Evolutionary conservation across 2,329 filamentous ascomycete species (phyloP), one percentile per base, ranked within the genome.

Genomic region (Fusarium mangiferae): DNA sequence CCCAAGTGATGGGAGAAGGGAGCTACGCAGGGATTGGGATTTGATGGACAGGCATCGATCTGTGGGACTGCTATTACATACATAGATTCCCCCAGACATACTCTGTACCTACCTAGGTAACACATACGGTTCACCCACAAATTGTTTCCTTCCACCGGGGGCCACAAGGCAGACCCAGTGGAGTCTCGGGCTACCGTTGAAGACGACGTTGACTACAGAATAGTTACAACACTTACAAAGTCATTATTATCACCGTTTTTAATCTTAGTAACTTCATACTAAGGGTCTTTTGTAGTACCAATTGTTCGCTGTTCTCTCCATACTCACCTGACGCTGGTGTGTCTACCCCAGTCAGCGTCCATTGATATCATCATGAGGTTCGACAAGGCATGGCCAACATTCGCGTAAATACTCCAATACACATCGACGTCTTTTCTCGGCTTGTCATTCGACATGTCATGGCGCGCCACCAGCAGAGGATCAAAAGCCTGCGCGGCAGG

Each of bases 81-180:
- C 33, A 30, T 33, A 28, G 45, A 26, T 60, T 55, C 44, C 72
- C 68, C 69, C 58, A 33, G 63, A 61, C 38, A 45, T 38, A n/a
- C n/a, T n/a, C n/a, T n/a, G n/a, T n/a, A n/a, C n/a, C n/a, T n/a
- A n/a, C n/a, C n/a, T n/a, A n/a, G n/a, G n/a, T n/a, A 20, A 15
- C 12, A 35, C 33, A 5, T 28, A 26, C 46, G 64, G 35, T 54
- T 49, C 61, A 46, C 56, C 72, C 71, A 74, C 72, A 74, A 74
- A 74, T 62, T 74, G 72, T 74, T 74, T 74, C 71, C 51, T 44
- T 30, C 38, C n/a, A 30, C 35, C 35, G 52, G 30, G 30, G 49
- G 35, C 39, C 33, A 51, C 54, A 70, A 51, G 59, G 54, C 54
- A 68, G 38, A 44, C 35, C 26, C 38, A 41, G 66, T 68, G 56